phyloP scores from a whole-genome alignment of 2,329 filamentous ascomycete genomes.

The Coniochaeta hoffmannii region DNA sequence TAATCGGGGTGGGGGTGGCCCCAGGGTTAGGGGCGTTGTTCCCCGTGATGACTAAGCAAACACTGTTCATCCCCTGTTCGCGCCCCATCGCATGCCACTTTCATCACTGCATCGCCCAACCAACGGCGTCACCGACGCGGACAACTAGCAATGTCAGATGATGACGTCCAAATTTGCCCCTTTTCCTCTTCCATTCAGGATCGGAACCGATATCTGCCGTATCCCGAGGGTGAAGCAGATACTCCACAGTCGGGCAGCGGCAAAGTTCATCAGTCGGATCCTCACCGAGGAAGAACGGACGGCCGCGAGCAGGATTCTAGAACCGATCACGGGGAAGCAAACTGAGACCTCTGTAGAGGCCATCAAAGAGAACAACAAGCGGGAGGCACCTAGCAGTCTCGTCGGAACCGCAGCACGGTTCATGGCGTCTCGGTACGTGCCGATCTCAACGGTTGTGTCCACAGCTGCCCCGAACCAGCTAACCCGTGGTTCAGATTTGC shows the following conservation, averaged over 20 bases:
- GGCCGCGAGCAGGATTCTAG: slow-evolving; percentile 2
- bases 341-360: slow-evolving; percentile 6
- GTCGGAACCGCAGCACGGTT: slow-evolving; percentile 31
- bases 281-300: slow-evolving; percentile 34
- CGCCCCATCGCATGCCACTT: background rate
- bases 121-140: too few relatives aligned
- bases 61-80: background rate
- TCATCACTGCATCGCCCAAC: background rate
- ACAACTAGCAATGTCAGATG: background rate
- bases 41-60: background rate
- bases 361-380: background rate
- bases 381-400: background rate
- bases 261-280: slow-evolving; percentile 40
- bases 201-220: slow-evolving; percentile 76
- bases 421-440: slow-evolving; percentile 35
- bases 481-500: slow-evolving; percentile 45
- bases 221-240: slow-evolving; percentile 57
- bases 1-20: too few relatives aligned
- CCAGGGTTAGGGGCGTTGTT: too few relatives aligned
- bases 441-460: background rate
- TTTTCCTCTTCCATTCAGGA: slow-evolving; percentile 58
- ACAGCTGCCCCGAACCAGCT: background rate
- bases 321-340: slow-evolving; percentile 9
- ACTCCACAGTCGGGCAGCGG: slow-evolving; percentile 34
- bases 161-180: slow-evolving; percentile 13